phyloP scores from a whole-genome alignment of 495 filamentous ascomycete genomes.

The Elaphomyces granulatus region DNA sequence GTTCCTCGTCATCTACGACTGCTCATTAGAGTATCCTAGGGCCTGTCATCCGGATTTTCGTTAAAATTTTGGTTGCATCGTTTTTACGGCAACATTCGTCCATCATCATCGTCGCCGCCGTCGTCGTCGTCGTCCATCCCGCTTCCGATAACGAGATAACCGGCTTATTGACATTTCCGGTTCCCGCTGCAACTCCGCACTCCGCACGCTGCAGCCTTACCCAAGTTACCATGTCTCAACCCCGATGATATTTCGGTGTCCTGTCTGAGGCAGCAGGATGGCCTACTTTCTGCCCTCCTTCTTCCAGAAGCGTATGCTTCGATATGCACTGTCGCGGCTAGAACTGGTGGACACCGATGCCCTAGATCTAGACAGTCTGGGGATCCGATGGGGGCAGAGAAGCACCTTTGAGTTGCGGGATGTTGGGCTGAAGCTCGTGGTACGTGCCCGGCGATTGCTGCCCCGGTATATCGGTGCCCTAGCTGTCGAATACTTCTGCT shows the following conservation, averaged over 20 bases:
- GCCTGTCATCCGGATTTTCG: too few relatives aligned
- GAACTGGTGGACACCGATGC: constrained; percentile 72
- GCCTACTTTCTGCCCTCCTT: constrained; percentile 54
- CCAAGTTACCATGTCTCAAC: background rate
- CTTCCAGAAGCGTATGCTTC: constrained; percentile 68
- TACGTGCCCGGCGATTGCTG: constrained; percentile 19
- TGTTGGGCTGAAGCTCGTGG: constrained; percentile 61
- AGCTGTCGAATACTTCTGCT: constrained; percentile 7
- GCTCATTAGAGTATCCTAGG: too few relatives aligned
- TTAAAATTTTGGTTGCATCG: too few relatives aligned
- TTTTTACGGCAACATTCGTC: too few relatives aligned
- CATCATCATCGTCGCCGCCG: too few relatives aligned
- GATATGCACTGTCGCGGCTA: constrained; percentile 63
- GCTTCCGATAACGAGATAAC: too few relatives aligned
- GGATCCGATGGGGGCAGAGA: constrained; percentile 60
- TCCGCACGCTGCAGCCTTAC: too few relatives aligned
- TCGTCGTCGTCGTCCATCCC: too few relatives aligned
- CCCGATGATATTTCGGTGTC: background rate
- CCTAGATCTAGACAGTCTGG: constrained; percentile 63
- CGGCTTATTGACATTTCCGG: too few relatives aligned
- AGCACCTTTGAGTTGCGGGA: constrained; percentile 69
- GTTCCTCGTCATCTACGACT: too few relatives aligned
- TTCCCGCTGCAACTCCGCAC: too few relatives aligned
- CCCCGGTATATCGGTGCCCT: too few relatives aligned
- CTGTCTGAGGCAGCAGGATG: constrained; percentile 17